Conservation (phyloP, 1,284 basidiomycete species). For the Cystobasidium sp. region DNA sequence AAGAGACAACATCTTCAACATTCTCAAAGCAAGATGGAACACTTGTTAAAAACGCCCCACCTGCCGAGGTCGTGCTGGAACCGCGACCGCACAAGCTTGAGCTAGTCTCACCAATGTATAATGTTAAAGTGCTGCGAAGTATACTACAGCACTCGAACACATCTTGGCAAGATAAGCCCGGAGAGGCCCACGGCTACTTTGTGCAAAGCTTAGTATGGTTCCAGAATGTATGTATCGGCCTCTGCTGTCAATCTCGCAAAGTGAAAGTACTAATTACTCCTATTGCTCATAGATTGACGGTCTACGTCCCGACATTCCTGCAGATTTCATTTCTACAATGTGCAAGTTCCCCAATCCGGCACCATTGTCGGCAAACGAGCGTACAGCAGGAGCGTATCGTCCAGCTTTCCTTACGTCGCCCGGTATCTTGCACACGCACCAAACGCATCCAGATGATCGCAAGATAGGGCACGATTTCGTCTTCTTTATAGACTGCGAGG, state of each 20-base stretch:
- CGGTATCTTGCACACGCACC: constrained; percentile 15
- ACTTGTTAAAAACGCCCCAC: neutral
- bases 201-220: constrained; percentile 36
- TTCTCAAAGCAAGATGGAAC: neutral
- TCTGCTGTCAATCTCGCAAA: neutral
- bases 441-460: constrained; percentile 32
- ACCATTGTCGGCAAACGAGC: neutral
- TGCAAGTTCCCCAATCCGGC: constrained; percentile 26
- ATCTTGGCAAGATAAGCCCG: constrained; percentile 30
- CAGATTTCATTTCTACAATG: constrained; percentile 8
- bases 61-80: constrained; percentile 13
- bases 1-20: neutral
- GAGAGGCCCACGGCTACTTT: constrained; percentile 28
- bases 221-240: constrained; percentile 16
- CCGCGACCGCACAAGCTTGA: constrained; percentile 20
- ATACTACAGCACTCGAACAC: constrained; percentile 37
- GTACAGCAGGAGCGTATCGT: neutral
- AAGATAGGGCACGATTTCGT: constrained; percentile 37
- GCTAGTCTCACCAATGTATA: constrained; percentile 27
- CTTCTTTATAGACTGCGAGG: constrained; percentile 31
- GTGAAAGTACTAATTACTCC: neutral
- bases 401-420: neutral
- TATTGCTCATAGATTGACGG: constrained; percentile 19
- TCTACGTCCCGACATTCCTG: constrained; percentile 29
- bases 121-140: constrained; percentile 31